phyloP scores from a whole-genome alignment of 768 basidiomycete species.

The Hygrophoropsis aurantiaca region DNA sequence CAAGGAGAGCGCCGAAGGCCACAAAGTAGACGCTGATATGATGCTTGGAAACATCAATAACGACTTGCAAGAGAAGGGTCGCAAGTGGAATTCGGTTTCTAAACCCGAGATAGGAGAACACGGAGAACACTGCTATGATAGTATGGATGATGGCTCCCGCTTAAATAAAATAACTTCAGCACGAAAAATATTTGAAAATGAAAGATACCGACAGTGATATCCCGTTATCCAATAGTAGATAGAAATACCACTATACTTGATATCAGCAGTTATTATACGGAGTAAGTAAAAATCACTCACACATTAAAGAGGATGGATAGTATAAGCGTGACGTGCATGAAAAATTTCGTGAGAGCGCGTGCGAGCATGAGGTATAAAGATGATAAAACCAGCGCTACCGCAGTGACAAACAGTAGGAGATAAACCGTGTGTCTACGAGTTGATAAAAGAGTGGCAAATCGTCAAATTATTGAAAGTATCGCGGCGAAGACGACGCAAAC shows the following conservation, averaged over 20 bases:
- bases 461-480: too few relatives aligned
- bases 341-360: conserved; percentile 66
- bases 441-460: too few relatives aligned
- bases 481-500: conserved; percentile 13
- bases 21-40: conserved; percentile 81
- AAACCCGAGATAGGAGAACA: conserved; percentile 74
- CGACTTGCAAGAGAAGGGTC: conserved; percentile 74
- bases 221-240: conserved; percentile 73
- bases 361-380: conserved; percentile 66
- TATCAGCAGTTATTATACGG: background rate
- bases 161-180: conserved; percentile 22
- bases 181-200: conserved; percentile 19
- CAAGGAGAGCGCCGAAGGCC: conserved; percentile 64
- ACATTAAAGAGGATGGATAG: conserved; percentile 63
- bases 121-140: conserved; percentile 71
- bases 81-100: conserved; percentile 76
- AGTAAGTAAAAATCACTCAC: conserved; percentile 36
- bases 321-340: conserved; percentile 77
- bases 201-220: conserved; percentile 58
- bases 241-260: conserved; percentile 58
- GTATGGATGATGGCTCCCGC: conserved; percentile 86
- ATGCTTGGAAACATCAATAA: conserved; percentile 83
- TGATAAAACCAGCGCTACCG: conserved; percentile 65
- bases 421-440: conserved; percentile 78
- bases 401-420: conserved; percentile 74